Conservation (phyloP, 2,329 filamentous ascomycete genomes). For the Calonectria fujianensis region DNA sequence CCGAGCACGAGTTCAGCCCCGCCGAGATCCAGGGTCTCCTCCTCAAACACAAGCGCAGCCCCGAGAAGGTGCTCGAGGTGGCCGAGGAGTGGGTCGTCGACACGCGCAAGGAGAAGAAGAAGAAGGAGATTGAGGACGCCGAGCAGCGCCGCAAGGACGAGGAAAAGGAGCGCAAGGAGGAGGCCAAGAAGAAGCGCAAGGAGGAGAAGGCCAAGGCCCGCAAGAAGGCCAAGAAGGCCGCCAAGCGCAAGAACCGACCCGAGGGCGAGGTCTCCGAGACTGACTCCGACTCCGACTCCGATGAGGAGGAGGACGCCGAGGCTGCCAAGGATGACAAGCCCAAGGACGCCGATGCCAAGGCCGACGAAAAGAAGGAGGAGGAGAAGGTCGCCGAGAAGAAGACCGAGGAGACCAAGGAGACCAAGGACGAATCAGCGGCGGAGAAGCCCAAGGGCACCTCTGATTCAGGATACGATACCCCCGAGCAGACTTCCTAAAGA, state of each 20-base stretch:
- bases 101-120: conserved; percentile 69
- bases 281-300: conserved; percentile 50
- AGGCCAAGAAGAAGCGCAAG: conserved; percentile 56
- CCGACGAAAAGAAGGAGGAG: conserved; percentile 30
- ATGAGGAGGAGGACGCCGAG: conserved; percentile 43
- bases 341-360: conserved; percentile 38
- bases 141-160: conserved; percentile 64
- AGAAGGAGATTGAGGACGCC: conserved; percentile 65
- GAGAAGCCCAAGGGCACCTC: conserved; percentile 56
- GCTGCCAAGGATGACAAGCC: conserved; percentile 12
- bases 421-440: conserved; percentile 18
- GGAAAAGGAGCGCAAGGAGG: conserved; percentile 57
- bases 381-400: conserved; percentile 34
- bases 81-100: conserved; percentile 70
- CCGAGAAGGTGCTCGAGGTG: conserved; percentile 68
- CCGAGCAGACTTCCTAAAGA: conserved; percentile 47
- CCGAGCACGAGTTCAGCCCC: conserved; percentile 74
- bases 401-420: conserved; percentile 21
- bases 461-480: conserved; percentile 60
- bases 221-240: conserved; percentile 54
- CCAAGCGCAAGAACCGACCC: conserved; percentile 50
- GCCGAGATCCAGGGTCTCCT: conserved; percentile 77
- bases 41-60: conserved; percentile 73
- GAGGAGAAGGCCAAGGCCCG: conserved; percentile 51
- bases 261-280: conserved; percentile 50